These are phyloP conservation scores for Skeletonema costatum DNA, from an alignment of 108 stramenopile genomes.

Conservation along the genomic window DNA sequence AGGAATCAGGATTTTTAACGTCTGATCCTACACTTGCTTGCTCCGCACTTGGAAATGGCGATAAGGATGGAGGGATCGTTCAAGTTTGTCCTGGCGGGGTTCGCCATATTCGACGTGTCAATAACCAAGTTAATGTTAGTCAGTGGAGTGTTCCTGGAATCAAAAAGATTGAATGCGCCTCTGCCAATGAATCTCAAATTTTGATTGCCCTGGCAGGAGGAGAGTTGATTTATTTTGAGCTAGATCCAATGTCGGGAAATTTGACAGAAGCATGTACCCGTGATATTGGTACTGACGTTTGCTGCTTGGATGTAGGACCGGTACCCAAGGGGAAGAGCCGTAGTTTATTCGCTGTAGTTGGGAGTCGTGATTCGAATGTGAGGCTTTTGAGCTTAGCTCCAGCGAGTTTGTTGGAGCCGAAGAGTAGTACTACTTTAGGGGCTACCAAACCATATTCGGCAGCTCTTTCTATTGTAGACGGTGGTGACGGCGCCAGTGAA, in stretches of 20 bases:
- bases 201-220: constrained; percentile 93
- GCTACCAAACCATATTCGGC: constrained; percentile 75
- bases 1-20: constrained; percentile 88
- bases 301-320: constrained; percentile 90
- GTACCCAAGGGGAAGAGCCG: constrained; percentile 80
- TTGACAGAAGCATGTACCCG: constrained; percentile 78
- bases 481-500: constrained; percentile 45
- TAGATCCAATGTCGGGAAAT: constrained; percentile 84
- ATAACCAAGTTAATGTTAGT: constrained; percentile 53
- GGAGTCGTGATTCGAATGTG: constrained; percentile 90
- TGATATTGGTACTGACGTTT: constrained; percentile 91
- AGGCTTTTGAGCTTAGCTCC: constrained; percentile 90
- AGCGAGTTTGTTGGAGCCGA: constrained; percentile 53
- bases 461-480: constrained; percentile 34
- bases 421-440: constrained; percentile 63
- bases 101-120: constrained; percentile 76
- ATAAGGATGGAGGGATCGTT: constrained; percentile 58
- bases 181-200: constrained; percentile 92
- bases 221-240: constrained; percentile 95
- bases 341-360: constrained; percentile 89
- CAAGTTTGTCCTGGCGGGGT: constrained; percentile 94
- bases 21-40: constrained; percentile 92
- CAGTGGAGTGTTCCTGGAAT: constrained; percentile 95
- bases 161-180: constrained; percentile 90
- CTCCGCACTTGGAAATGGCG: constrained; percentile 80